Percentiles rank a stretch among this genome's conserved stretches.
These are phyloP conservation scores for Septoria petroselini DNA, from an alignment of 2,329 filamentous ascomycete species.

Conservation along the genomic window DNA sequence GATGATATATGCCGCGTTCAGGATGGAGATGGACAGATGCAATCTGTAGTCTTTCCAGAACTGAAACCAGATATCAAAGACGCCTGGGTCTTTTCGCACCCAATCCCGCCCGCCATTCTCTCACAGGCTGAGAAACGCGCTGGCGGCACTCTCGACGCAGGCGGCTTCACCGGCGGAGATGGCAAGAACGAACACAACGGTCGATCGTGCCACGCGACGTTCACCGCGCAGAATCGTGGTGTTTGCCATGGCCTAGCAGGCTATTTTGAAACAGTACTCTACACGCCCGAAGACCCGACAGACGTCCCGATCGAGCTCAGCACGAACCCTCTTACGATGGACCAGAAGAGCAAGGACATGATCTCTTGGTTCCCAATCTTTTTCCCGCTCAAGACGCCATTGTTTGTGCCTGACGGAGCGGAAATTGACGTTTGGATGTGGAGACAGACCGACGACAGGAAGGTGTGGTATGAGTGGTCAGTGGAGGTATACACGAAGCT, in stretches of 20 bases:
- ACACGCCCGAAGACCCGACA: conserved; percentile 46
- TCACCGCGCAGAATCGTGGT: conserved; percentile 73
- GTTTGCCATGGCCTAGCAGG: conserved; percentile 88
- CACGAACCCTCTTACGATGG: conserved; percentile 88
- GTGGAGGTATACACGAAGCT: conserved; percentile 71
- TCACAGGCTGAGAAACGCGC: conserved; percentile 55
- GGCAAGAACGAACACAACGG: conserved; percentile 90
- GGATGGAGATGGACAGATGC: not conserved
- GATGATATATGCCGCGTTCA: conserved; percentile 67
- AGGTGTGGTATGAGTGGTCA: conserved; percentile 98
- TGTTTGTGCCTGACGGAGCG: conserved; percentile 78
- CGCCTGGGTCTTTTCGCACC: conserved; percentile 78
- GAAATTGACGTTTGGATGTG: conserved; percentile 92
- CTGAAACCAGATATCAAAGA: conserved; percentile 58
- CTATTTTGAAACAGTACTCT: conserved; percentile 96
- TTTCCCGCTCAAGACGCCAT: conserved; percentile 88
- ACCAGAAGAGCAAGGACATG: conserved; percentile 92
- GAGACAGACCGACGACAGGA: conserved; percentile 89
- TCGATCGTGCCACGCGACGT: conserved; percentile 72
- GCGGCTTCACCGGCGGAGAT: conserved; percentile 70
- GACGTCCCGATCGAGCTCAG: conserved; percentile 73
- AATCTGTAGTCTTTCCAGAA: conserved; percentile 15
- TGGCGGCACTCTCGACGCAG: conserved; percentile 64
- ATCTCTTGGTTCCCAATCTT: conserved; percentile 99
- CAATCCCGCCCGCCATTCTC: conserved; percentile 60